Conservation (phyloP, 495 filamentous ascomycete species). For the Oidiodendron maius region DNA sequence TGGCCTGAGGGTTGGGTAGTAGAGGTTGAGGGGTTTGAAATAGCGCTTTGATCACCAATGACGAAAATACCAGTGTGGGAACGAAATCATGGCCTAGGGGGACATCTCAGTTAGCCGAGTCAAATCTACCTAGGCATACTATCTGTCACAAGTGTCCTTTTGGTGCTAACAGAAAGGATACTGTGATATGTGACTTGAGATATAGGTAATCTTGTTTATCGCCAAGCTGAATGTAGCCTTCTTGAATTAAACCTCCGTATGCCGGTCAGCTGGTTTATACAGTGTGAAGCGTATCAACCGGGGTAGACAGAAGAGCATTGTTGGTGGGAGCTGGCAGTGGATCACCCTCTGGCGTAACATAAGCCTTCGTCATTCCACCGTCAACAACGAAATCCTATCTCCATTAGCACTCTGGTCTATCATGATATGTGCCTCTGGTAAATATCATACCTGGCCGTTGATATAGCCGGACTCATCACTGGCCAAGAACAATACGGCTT, state of each 20-base stretch:
- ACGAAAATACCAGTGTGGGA: too few relatives aligned
- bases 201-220: too few relatives aligned
- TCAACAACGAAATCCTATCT: slow-evolving; percentile 87
- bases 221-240: too few relatives aligned
- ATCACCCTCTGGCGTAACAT: slow-evolving; percentile 85
- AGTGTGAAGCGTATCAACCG: slow-evolving; percentile 25
- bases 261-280: too few relatives aligned
- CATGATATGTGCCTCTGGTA: background rate
- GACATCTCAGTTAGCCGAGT: too few relatives aligned
- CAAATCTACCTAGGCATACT: background rate
- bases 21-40: slow-evolving; percentile 35
- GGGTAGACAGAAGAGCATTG: slow-evolving; percentile 38
- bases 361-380: slow-evolving; percentile 92
- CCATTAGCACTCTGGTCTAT: slow-evolving; percentile 4
- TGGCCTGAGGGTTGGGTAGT: slow-evolving; percentile 41
- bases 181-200: too few relatives aligned
- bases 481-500: slow-evolving; percentile 89
- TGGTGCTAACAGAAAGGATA: too few relatives aligned
- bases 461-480: slow-evolving; percentile 94
- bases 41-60: background rate
- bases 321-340: slow-evolving; percentile 66
- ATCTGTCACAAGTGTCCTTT: background rate
- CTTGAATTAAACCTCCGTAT: too few relatives aligned
- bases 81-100: too few relatives aligned
- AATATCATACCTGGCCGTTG: slow-evolving; percentile 51